A percentile compares a stretch with the other conserved stretches of the same genome.
Conservation (phyloP, 169 alveolate species). For the Cryptosporidium andersoni region DNA sequence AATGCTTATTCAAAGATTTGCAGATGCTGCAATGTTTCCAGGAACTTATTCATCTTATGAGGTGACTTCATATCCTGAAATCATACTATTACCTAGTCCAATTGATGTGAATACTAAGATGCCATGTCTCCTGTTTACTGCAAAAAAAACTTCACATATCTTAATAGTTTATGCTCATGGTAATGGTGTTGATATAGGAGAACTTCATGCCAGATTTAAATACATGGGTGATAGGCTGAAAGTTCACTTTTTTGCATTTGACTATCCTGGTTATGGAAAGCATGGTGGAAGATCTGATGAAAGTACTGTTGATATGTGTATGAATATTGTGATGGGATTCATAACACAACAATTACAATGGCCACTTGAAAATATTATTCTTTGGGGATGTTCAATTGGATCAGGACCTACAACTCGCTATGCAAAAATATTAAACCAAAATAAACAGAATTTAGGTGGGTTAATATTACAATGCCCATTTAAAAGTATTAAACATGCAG, state of each 20-base stretch:
- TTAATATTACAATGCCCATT: constrained; percentile 77
- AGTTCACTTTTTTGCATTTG: constrained; percentile 72
- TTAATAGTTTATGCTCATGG: constrained; percentile 77
- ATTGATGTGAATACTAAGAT: constrained; percentile 30
- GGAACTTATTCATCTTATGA: constrained; percentile 77
- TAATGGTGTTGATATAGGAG: constrained; percentile 78
- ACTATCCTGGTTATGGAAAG: constrained; percentile 76
- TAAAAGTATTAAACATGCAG: constrained; percentile 77
- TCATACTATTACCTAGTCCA: constrained; percentile 72
- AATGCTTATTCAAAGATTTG: constrained; percentile 70
- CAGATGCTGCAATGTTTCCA: constrained; percentile 78
- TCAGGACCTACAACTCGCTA: constrained; percentile 79
- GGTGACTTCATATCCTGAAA: constrained; percentile 74
- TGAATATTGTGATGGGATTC: constrained; percentile 68
- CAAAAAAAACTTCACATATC: constrained; percentile 31
- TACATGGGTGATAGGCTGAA: constrained; percentile 57
- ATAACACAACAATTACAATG: constrained; percentile 69
- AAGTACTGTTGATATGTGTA: constrained; percentile 73
- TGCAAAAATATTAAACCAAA: constrained; percentile 66
- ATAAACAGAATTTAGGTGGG: constrained; percentile 69
- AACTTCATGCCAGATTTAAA: constrained; percentile 63
- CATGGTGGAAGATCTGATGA: constrained; percentile 75
- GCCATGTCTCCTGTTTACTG: constrained; percentile 67
- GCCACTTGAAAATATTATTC: constrained; percentile 74
- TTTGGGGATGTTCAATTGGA: constrained; percentile 79